Evolutionary conservation across 2,329 filamentous ascomycete genomes (phyloP), one percentile per base, ranked within the genome.

Genomic region (Corinectria fuckeliana): DNA sequence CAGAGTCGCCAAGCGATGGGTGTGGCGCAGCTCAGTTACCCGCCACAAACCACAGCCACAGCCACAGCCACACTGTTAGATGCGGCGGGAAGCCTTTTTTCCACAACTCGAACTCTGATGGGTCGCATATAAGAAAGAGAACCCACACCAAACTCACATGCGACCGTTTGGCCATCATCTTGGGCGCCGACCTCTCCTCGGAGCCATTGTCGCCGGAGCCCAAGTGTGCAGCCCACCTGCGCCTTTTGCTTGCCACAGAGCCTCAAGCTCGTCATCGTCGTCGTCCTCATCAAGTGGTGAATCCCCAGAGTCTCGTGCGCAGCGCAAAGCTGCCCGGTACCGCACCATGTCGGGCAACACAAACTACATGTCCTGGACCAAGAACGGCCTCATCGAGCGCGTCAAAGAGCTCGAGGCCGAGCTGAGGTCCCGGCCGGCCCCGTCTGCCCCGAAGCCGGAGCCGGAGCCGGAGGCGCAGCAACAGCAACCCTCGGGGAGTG

Each of bases 371-470:
- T 81, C 80, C 63, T 93, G 90, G 90, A 88, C 84, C 53, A 87
- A 86, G 62, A 82, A 87, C 36, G 85, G 85, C 42, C 85, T 95
- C 34, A 84, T 95, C 41, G 78, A 85, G 64, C 84, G 89, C 38
- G 87, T 96, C 44, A 83, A 81, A 14, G 79, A 85, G 50, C 81
- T 95, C 6, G 92, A 96, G 74, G 73, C 80, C 4, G 83, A 91
- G 70, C 77, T 93, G 13, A 81, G 84, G 52, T 76, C 72, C n/a
- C 80, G 81, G 64, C 75, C 53, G 42, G 56, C 59, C 11, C 42
- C 75, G 69, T 51, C 59, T 28, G 45, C 49, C 3, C 56, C 76
- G 69, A 53, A 77, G 71, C 56, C 60, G 20, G 56, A 48, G 13
- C 38, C 56, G 8, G 56, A 60, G 16, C 44, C 56, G 36, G 50